Base-by-base conservation (phyloP, 495 filamentous ascomycete species). In the Aspergillus indologenus region DNA sequence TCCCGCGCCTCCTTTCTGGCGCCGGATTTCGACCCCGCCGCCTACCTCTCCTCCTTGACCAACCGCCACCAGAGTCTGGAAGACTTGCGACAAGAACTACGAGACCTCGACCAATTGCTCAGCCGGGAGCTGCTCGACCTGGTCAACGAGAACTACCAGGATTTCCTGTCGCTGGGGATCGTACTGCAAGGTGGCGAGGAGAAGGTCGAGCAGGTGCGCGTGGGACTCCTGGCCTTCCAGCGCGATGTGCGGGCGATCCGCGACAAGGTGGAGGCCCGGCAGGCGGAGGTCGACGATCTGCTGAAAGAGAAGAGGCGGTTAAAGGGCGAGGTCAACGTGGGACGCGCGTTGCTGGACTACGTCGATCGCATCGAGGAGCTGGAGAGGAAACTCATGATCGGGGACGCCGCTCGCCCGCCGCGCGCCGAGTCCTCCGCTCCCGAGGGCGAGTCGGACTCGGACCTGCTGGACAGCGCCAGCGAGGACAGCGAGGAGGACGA, bases 41-140 rank as follows among this genome's bases (percentile, higher is more conserved):
- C 76, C 0, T 99, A 95, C 75, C 87, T 99, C 42, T 90, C 90
- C 6, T 87, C 87, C 5, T 79, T 97, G 0, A 87, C 81, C 29
- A 87, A 92, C 67, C 87, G 94, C 1, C 92, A 97, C 68, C 94
- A 98, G 69, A 96, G 91, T 2, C 89, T 99, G 49, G 93, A 96
- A 70, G 95, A 99, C 71, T 79, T 99, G 18, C 89, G 92, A 17
- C 71, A 85, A 24, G 95, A 99, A 63, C 79, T 99, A 4, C 85
- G 91, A 17, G 79, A 87, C 46, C 81, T 94, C 22, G 86, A 84
- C 57, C 83, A 88, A 61, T 78, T 85, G 18, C 83, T 98, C 50
- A 86, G 83, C 60, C 85, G 86, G 56, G 93, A 99, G 70, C 77
- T 99, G 9, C 79, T 98, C 5, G 92, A 96, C 69, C 83, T 98